Base-by-base conservation (phyloP, 148 eudicot genomes). In the Pouteria glomerata region DNA sequence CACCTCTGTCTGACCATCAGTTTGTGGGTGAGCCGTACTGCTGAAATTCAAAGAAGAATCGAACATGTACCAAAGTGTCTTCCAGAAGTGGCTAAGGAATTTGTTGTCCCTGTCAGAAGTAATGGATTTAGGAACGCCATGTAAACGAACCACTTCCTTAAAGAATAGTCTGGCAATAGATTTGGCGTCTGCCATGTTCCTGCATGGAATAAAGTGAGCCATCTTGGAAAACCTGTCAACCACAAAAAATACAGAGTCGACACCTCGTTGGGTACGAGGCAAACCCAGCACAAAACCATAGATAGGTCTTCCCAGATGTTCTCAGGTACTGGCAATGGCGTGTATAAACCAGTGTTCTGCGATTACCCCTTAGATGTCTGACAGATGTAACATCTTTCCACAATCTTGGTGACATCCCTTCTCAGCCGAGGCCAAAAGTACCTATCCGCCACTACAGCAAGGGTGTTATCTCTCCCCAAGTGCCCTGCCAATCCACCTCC, bases 181-280 rank as follows among this genome's bases (percentile, higher is more conserved):
- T 4, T 39, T 3, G 5, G 44, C 10, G 10, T 39, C 10, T 4
- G 44, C 10, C 5, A 10, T 39, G 7, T 4, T 39, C 44, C 10
- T 39, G 0, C 0, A 39, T 0, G 44, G 44, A 10, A 39, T 39
- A 10, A 39, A 39, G 10, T 39, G 0, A 39, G 44, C 44, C 64
- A 60, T 60, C 64, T 60, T 60, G 16, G 39, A 60, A 19, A 60
- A 60, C 64, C 37, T 60, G 39, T 29, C 64, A 29, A 60, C 64
- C 37, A 60, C 39, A 15, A 60, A 37, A 60, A 30, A 60, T 4
- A 60, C 16, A 29, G 39, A 60, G 30, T 60, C 39, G 15, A 60
- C 13, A 57, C 62, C 62, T 11, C 31, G 1, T 24, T 57, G 62
- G 6, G 27, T 57, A 5, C 62, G 27, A 3, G 62, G 3, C 30